Percentiles rank a stretch among this genome's conserved stretches.
Conservation (phyloP, 2,329 filamentous ascomycete genomes). For the Sporothrix inflata region DNA sequence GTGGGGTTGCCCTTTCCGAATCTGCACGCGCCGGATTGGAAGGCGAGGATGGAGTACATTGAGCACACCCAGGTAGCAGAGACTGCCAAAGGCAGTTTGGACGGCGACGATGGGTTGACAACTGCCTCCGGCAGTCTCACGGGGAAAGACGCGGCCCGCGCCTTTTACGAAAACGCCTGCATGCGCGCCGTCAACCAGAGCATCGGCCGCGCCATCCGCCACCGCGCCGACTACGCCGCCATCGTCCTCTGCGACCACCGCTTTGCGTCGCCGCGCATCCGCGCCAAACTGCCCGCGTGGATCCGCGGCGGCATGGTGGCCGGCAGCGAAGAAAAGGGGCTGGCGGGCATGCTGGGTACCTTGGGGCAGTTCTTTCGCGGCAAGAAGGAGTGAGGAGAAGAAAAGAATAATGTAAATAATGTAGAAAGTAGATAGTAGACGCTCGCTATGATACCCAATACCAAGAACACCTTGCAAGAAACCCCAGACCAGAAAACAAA, state of each 20-base stretch:
- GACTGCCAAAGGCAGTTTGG: too few relatives aligned
- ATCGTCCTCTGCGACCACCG: conserved; percentile 84
- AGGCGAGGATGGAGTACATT: conserved; percentile 85
- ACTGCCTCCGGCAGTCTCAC: background rate
- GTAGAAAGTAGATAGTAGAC: background rate
- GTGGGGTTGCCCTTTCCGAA: conserved; percentile 94
- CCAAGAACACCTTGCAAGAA: background rate
- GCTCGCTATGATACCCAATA: conserved; percentile 15
- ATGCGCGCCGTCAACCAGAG: conserved; percentile 98
- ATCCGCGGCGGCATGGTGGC: conserved; percentile 71
- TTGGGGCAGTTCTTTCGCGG: conserved; percentile 61
- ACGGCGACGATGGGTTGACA: background rate
- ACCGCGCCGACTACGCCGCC: conserved; percentile 84
- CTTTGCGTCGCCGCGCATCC: conserved; percentile 74
- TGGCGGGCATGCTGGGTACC: conserved; percentile 62
- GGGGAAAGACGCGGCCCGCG: conserved; percentile 62
- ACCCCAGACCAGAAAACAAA: too few relatives aligned
- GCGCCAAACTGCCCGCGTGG: conserved; percentile 83
- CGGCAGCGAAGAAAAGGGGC: conserved; percentile 53
- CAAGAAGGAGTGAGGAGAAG: conserved; percentile 45
- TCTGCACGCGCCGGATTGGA: conserved; percentile 86
- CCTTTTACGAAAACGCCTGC: conserved; percentile 92
- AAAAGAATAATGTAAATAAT: background rate
- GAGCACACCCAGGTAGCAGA: conserved; percentile 49
- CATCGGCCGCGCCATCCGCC: conserved; percentile 88